A percentile compares a stretch with the other conserved stretches of the same genome.
phyloP scores from a whole-genome alignment of 345 rosid species.

The Mallotus nudiflorus region DNA sequence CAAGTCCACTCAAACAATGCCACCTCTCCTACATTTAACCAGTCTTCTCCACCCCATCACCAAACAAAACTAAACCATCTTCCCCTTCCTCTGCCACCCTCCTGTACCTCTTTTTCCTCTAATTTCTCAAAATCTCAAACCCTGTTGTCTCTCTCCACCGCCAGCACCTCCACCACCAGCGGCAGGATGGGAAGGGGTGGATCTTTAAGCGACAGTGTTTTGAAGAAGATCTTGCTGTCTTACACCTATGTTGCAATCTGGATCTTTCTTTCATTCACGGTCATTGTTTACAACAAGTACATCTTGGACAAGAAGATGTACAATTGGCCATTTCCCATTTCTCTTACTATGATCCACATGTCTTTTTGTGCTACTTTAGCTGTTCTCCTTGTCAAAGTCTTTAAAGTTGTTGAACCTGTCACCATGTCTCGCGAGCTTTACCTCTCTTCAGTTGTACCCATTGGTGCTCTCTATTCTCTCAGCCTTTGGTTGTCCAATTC shows the following conservation, averaged over 20 bases:
- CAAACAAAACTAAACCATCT: neutral
- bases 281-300: constrained; percentile 97
- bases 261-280: constrained; percentile 99
- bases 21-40: constrained; percentile 1
- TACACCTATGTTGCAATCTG: constrained; percentile 90
- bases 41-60: neutral
- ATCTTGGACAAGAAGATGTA: constrained; percentile 97
- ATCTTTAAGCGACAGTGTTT: constrained; percentile 73
- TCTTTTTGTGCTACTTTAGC: constrained; percentile 89
- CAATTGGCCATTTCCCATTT: constrained; percentile 96
- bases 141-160: neutral
- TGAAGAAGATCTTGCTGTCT: constrained; percentile 88
- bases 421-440: constrained; percentile 77
- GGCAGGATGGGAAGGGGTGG: constrained; percentile 83
- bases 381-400: constrained; percentile 78
- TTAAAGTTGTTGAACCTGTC: constrained; percentile 89
- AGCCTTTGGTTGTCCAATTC: constrained; percentile 95
- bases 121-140: neutral
- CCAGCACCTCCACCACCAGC: neutral
- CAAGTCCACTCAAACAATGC: constrained; percentile 7
- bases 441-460: constrained; percentile 85
- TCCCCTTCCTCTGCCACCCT: neutral
- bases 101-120: neutral
- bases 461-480: constrained; percentile 87
- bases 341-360: constrained; percentile 99